Evolutionary conservation across 495 filamentous ascomycete species (phyloP), one percentile per base, ranked within the genome.

Genomic region (Podospora fimiseda): DNA sequence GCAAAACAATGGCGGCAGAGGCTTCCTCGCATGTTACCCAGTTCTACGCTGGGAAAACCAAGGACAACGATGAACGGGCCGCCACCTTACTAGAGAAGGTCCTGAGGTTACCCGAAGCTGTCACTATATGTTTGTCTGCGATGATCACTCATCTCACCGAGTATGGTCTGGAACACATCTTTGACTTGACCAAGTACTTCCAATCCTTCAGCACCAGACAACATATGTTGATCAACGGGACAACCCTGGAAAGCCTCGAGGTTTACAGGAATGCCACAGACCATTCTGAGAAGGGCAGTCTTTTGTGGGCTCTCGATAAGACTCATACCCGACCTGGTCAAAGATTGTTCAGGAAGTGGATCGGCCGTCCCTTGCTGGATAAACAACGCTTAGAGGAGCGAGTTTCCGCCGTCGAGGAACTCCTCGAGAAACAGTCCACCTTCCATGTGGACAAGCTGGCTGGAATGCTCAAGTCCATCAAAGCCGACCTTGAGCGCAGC

Each of bases 181-280:
- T 99, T 58, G 87, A 96, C 62, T 69, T 99, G 27, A 97, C 93
- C 7, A 96, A 95, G 56, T 95, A 97, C 63, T 99, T 99, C 68
- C 87, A 97, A 62, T 88, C 91, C 0, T 99, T 99, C 68, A 95
- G 88, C 60, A 88, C 92, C 2, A 77, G 93, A 22, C 90, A 91
- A 13, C 90, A 96, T 60, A 97, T 99, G 93, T 75, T 97, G 2
- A 76, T 99, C 53, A 96, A 95, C 60, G 93, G 91, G 15, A 99
- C 96, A 51, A 99, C 90, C 0, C 63, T 99, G 33, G 89, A 90
- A 13, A 95, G 89, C 61, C 75, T 99, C 13, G 93, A 99, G 66
- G 88, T 99, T 1, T 99, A 96, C 65, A 84, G 91, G 22, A 99
- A 99, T 55, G 83, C 90, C 56, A 97, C 93, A 0, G 92, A 99